Evolutionary conservation across 768 basidiomycete species (phyloP).

Genomic region (Termitomyces sp.): DNA sequence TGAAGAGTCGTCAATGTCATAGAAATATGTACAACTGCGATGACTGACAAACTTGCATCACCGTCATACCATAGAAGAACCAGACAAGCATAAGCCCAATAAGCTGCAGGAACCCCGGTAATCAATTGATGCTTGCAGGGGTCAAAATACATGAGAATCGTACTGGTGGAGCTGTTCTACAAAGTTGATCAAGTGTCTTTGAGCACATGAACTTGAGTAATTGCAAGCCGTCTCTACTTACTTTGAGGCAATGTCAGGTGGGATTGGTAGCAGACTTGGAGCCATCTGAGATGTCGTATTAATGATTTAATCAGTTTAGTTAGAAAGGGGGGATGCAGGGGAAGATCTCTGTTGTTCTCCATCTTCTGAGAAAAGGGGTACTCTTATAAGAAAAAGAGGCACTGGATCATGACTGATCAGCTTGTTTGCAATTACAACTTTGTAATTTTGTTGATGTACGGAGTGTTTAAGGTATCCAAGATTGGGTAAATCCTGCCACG

Average conservation of each 20-base stretch:
- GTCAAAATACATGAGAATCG: not conserved
- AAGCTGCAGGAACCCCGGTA: not conserved
- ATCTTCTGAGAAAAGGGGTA: not conserved
- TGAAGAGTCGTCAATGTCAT: not conserved
- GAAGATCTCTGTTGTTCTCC: not conserved
- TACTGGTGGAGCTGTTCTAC: not conserved
- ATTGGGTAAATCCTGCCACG: too few species aligned
- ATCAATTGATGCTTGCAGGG: not conserved
- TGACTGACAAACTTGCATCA: not conserved
- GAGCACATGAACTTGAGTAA: not conserved
- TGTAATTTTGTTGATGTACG: too few species aligned
- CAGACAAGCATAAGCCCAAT: not conserved
- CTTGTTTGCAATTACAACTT: too few species aligned
- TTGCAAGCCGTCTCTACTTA: not conserved
- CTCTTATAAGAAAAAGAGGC: too few species aligned
- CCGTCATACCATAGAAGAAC: not conserved
- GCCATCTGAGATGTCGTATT: not conserved
- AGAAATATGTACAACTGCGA: not conserved
- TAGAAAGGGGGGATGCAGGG: too few species aligned
- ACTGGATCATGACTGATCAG: too few species aligned
- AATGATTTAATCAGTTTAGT: not conserved
- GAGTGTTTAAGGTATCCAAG: too few species aligned
- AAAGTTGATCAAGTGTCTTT: not conserved
- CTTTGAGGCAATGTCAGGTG: not conserved
- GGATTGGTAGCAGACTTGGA: not conserved